Base-by-base conservation (phyloP, 129 eudicot genomes). In the Lonicera japonica region DNA sequence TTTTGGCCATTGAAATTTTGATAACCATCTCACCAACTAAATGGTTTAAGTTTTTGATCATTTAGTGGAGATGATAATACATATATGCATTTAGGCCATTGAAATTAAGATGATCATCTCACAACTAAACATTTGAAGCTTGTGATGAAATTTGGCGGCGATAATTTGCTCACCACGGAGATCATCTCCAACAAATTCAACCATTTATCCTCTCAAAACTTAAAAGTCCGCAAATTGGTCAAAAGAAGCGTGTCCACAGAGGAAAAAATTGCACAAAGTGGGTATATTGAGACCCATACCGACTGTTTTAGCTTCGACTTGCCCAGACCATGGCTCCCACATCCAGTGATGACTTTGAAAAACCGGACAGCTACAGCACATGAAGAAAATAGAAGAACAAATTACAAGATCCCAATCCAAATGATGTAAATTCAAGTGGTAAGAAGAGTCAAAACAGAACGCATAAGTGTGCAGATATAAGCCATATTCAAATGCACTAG, bases 341-440 rank as follows among this genome's bases (percentile, higher is more conserved):
- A 87, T 74, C 99, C 99, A 12, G 99, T 94, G 69, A 94, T 94
- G 70, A 94, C 88, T 78, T 89, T 82, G 66, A 94, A 81, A 60
- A 67, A 66, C 72, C 71, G 77, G 56, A 94, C 99, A 85, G 99
- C 99, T 94, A 59, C 22, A 77, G 66, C 2, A 29, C 6, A 29
- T 24, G 72, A 11, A 53, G 22, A 39, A n/a, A 50, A 55, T 70
- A 66, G 1, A 13, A 23, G 21, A 25, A 4, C 11, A 63, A 7
- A 24, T 29, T 3, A 48, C 16, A 36, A 17, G 1, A 6, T 18
- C 5, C 23, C 63, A 38, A 5, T 38, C 8, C n/a, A n/a, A n/a
- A n/a, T n/a, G n/a, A n/a, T 0, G 25, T 12, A 25, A 41, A 21
- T 39, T 11, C 21, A 56, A 25, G 36, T 41, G 58, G 50, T 53